Base-by-base conservation (phyloP, 73 alveolate species). In the Paramecium bursaria region DNA sequence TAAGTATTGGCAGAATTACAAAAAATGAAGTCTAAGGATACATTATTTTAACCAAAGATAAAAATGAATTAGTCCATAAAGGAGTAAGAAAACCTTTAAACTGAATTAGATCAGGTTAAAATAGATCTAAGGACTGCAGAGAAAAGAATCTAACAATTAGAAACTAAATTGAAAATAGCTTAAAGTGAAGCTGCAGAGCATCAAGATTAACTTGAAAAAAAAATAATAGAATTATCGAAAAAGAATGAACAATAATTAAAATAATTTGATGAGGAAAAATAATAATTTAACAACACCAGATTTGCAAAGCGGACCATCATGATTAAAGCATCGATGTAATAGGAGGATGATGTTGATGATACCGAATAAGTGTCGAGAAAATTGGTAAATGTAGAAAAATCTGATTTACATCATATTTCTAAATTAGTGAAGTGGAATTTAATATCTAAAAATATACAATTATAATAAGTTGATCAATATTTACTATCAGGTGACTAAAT, bases 401-500 rank as follows among this genome's bases (percentile, higher is more conserved):
- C 23, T 17, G 75, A 54, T 54, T 26, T 54, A 19, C 29, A 26
- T 10, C 49, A 44, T 10, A 54, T 54, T 1, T 44, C 75, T 10
- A 54, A 48, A 54, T 54, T 26, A 54, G 75, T 54, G 2, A 54
- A 54, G 29, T 54, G 23, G 75, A 54, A 54, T 54, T 54, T 54
- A 25, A 54, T 54, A 11, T 44, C 49, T 1, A 26, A 26, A 13
- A 54, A 54, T 4, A 54, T 54, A 10, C 29, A 44, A 23, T 25
- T 54, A 4, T 26, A 54, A 54, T 54, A 54, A 54, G 75, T 54
- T 5, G 75, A 54, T 26, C 49, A 54, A 23, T 54, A 23, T 25
- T 23, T 54, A 54, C 30, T 54, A n/a, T 26, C 75, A 6, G 75
- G 30, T 54, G 75, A 54, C 4, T 14, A 26, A 23, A 22, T 54